A percentile compares a stretch with the other conserved stretches of the same genome.
These are phyloP conservation scores for Nannochloropsis gaditana DNA, from an alignment of 108 stramenopile genomes.

Conservation along the genomic window DNA sequence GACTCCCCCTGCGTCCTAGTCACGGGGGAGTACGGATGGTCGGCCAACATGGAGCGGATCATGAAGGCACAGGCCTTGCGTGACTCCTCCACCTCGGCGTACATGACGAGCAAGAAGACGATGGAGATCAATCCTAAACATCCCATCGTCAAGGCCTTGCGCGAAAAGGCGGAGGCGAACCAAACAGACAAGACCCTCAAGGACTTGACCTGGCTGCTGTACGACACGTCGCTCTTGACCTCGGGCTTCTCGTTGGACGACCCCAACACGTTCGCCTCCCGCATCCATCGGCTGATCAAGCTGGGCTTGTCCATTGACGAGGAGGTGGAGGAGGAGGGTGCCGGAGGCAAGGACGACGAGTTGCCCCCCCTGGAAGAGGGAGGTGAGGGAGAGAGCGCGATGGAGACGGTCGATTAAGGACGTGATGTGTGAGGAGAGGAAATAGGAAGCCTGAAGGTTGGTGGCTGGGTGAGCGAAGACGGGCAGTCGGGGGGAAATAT, in stretches of 20 bases:
- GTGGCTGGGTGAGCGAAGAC: too few species aligned
- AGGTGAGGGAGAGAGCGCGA: conserved; percentile 89
- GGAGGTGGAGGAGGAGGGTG: conserved; percentile 79
- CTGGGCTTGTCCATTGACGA: conserved; percentile 98
- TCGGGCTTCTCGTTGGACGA: conserved; percentile 98
- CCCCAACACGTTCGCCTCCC: conserved; percentile 95
- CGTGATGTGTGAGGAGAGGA: background rate
- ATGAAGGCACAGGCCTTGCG: conserved; percentile 99
- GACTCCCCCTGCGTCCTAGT: conserved; percentile 98
- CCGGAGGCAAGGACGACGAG: conserved; percentile 71
- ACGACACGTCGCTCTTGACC: conserved; percentile 97
- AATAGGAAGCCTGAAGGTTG: background rate
- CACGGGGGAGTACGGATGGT: conserved; percentile 99
- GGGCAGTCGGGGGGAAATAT: too few species aligned
- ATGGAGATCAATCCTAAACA: conserved; percentile 99
- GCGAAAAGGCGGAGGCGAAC: conserved; percentile 97
- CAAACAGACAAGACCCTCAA: conserved; percentile 99
- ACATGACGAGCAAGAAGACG: conserved; percentile 99
- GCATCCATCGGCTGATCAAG: conserved; percentile 95
- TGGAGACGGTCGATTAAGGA: conserved; percentile 98
- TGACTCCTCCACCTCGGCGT: conserved; percentile 89
- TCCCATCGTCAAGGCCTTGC: conserved; percentile 94
- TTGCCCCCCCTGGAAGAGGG: conserved; percentile 87
- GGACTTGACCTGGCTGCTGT: conserved; percentile 99
- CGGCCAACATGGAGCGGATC: conserved; percentile 99